Evolutionary conservation across 2,329 filamentous ascomycete species (phyloP).

Genomic region (Pyrenophora teres): DNA sequence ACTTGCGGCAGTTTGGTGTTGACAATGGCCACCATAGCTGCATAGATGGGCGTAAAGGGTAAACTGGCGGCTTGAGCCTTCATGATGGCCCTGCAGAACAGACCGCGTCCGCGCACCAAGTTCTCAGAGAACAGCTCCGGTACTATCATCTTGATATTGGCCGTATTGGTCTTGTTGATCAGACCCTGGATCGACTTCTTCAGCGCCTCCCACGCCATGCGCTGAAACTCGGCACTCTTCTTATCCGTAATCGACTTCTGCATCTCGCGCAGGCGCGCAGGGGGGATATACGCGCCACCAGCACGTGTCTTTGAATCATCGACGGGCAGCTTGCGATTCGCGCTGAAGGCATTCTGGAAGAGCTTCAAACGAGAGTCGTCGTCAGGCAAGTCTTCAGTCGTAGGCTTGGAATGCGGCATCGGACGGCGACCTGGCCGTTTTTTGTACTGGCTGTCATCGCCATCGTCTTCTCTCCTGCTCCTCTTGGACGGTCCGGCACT

Average conservation of each 20-base stretch:
- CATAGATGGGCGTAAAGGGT: constrained; percentile 95
- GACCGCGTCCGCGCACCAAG: constrained; percentile 82
- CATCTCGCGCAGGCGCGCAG: constrained; percentile 83
- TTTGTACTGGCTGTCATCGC: constrained; percentile 54
- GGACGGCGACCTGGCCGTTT: constrained; percentile 72
- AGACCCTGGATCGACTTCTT: constrained; percentile 99
- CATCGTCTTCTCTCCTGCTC: constrained; percentile 42
- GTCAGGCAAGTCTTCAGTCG: constrained; percentile 27
- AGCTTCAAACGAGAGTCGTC: constrained; percentile 45
- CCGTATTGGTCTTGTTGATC: constrained; percentile 98
- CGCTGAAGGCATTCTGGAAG: constrained; percentile 45
- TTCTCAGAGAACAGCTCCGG: constrained; percentile 97
- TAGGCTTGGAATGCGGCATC: constrained; percentile 12
- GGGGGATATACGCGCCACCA: constrained; percentile 95
- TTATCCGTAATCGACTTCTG: constrained; percentile 98
- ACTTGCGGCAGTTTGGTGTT: constrained; percentile 97
- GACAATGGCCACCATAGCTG: constrained; percentile 92
- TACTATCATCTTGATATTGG: constrained; percentile 97
- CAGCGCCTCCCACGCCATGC: constrained; percentile 97
- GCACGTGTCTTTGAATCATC: constrained; percentile 87
- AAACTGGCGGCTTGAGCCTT: constrained; percentile 96
- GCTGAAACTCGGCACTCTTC: constrained; percentile 93
- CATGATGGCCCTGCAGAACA: constrained; percentile 97
- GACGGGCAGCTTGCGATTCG: constrained; percentile 82
- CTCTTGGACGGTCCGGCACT: constrained; percentile 41